Base-by-base conservation (phyloP, 495 filamentous ascomycete species). In the Choiromyces venosus region DNA sequence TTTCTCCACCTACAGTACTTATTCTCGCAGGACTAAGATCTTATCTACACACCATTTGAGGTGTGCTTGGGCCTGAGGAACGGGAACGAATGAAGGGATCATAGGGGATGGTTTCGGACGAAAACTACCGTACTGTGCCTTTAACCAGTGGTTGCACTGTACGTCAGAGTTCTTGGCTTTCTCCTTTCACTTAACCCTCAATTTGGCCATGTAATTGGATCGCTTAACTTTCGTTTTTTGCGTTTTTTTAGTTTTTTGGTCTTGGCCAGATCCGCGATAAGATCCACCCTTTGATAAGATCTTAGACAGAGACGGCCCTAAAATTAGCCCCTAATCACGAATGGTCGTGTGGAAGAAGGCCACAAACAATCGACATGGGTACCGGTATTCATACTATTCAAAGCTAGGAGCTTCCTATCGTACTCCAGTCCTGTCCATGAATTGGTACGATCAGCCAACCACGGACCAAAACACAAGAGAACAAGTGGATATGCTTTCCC, bases 251-350 rank as follows among this genome's bases (percentile, higher is more conserved):
- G 44, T 25, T 25, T 25, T 44, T 61, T 29, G 0, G n/a, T 61
- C 25, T 61, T 69, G 73, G 70, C n/a, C 61, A 72, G 75, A 77
- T 76, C 73, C 52, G 46, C 69, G 73, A 77, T 76, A 76, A 77
- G 73, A 77, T 77, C 66, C n/a, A 71, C 64, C n/a, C 68, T 35
- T 7, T 66, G 74, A 76, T 66, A 76, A 71, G 42, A 40, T 71
- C 39, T 21, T 29, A 42, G 42, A 21, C 65, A 76, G 40, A 29
- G 25, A 36, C 33, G 35, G 65, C 65, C 73, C 67, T 70, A 25
- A 66, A 21, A 66, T 33, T 37, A 61, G 52, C 52, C 10, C 25
- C 39, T 61, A 6, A 61, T 37, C 70, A 38, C n/a, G 65, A 21
- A 42, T n/a, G 9, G 3, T 18, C n/a, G 10, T 35, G 2, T 16